These are phyloP conservation scores for Clitopilus passeckerianus DNA, from an alignment of 768 basidiomycete genomes.

Conservation along the genomic window DNA sequence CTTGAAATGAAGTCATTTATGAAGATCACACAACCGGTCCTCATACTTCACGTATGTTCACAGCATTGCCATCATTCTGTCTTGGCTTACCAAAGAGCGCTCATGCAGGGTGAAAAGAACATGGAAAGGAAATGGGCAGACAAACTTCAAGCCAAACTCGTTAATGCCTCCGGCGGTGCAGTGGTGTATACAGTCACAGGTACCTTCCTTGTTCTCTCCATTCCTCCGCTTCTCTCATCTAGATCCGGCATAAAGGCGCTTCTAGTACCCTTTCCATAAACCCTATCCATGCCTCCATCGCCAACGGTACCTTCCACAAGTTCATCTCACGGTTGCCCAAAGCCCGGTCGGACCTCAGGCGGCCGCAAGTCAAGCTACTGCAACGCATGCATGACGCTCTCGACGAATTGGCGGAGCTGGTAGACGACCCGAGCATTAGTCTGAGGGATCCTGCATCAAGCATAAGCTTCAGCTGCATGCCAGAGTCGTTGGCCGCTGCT, in stretches of 20 bases:
- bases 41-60: conserved; percentile 59
- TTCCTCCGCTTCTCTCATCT: not conserved
- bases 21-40: conserved; percentile 55
- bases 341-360: conserved; percentile 40
- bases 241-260: conserved; percentile 34
- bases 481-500: conserved; percentile 42
- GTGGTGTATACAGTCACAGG: conserved; percentile 60
- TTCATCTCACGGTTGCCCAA: conserved; percentile 56
- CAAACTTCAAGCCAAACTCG: conserved; percentile 40
- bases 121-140: conserved; percentile 54
- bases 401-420: conserved; percentile 45
- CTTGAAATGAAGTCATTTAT: conserved; percentile 42
- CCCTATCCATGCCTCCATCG: conserved; percentile 52
- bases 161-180: conserved; percentile 43
- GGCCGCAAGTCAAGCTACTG: conserved; percentile 24
- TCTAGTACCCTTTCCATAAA: conserved; percentile 50
- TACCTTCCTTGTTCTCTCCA: conserved; percentile 14
- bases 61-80: not conserved
- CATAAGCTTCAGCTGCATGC: conserved; percentile 64
- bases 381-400: conserved; percentile 58
- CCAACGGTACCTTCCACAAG: conserved; percentile 57
- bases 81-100: not conserved
- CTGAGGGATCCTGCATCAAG: conserved; percentile 52
- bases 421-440: conserved; percentile 37
- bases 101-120: conserved; percentile 53